Base-by-base conservation (phyloP, 805 yeast genomes). In the Sugiyamaella floridensis region DNA sequence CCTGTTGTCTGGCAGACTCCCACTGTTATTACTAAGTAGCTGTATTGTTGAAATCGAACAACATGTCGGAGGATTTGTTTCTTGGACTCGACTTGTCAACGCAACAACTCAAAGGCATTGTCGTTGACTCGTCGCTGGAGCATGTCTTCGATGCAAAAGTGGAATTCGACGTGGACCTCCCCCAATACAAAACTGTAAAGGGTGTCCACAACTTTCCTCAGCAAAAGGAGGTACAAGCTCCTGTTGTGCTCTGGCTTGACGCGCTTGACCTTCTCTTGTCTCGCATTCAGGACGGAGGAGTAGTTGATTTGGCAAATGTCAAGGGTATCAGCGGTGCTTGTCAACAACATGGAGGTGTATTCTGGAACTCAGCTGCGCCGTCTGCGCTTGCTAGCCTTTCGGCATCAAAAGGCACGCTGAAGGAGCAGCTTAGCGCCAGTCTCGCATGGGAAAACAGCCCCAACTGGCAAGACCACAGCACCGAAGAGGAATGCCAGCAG, bases 391-490 rank as follows among this genome's bases (percentile, higher is more conserved):
- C 55, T 1, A 54, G 60, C 0, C 68, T 86, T 52, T 40, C 42
- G 14, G 12, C 20, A 14, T 20, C 45, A 2, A 18, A 37, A 37
- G 19, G 15, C 7, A 19, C 28, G 14, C 44, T 47, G n/a, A 64
- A 72, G 40, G 75, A 71, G 1, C 86, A 78, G 56, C 51, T 62
- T 1, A 44, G 34, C 1, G 8, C 45, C 1, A 29, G 50, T 6
- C 47, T 62, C 29, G 73, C 92, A 1, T 75, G 81, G 59, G 72
- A 76, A 5, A 74, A 74, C 42, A 83, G 95, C 4, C 96, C 97
- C 8, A 89, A 90, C 64, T 89, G 97, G 97, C 97, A 89, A 68
- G 97, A 89, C 63, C 95, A 88, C 64, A 84, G 93, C 20, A 89
- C 97, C 0, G 84, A 80, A 3, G 68, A 73, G 18, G 95, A 89